Conservation (phyloP, 345 rosid species). For the Eutrema heterophyllum region DNA sequence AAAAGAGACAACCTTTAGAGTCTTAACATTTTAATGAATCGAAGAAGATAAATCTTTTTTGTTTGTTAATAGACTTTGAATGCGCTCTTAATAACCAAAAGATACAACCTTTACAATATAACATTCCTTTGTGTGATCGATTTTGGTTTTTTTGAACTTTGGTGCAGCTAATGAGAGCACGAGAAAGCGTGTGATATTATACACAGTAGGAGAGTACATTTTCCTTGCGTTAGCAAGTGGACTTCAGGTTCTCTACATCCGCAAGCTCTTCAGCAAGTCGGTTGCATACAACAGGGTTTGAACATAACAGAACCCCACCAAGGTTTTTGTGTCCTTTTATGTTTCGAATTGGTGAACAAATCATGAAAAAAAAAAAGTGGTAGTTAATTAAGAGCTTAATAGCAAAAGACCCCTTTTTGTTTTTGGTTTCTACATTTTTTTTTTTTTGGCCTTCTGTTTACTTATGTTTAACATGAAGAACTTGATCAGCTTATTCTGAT, state of each 20-base stretch:
- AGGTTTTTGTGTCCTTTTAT: background rate
- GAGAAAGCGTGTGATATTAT: slow-evolving; percentile 69
- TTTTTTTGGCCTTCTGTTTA: slow-evolving; percentile 7
- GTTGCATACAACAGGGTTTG: slow-evolving; percentile 86
- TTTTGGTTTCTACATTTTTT: slow-evolving; percentile 7
- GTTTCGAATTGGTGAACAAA: background rate
- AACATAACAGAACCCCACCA: slow-evolving; percentile 1
- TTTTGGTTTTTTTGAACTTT: background rate
- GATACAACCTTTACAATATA: background rate
- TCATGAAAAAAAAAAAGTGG: slow-evolving; percentile 7
- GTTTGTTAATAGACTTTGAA: background rate
- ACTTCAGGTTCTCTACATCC: slow-evolving; percentile 75
- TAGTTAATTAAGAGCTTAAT: slow-evolving; percentile 19
- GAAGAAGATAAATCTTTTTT: background rate
- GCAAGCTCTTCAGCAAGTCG: slow-evolving; percentile 94
- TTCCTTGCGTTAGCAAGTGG: slow-evolving; percentile 62
- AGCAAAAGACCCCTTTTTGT: slow-evolving; percentile 10
- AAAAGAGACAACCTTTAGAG: background rate
- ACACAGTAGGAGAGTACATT: slow-evolving; percentile 77
- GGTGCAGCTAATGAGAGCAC: slow-evolving; percentile 97
- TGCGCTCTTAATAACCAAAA: background rate
- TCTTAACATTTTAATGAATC: background rate
- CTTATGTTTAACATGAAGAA: background rate
- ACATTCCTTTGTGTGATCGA: background rate
- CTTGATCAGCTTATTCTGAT: slow-evolving; percentile 9